Evolutionary conservation across 129 eudicot species (phyloP).

Genomic region (Apium graveolens): DNA sequence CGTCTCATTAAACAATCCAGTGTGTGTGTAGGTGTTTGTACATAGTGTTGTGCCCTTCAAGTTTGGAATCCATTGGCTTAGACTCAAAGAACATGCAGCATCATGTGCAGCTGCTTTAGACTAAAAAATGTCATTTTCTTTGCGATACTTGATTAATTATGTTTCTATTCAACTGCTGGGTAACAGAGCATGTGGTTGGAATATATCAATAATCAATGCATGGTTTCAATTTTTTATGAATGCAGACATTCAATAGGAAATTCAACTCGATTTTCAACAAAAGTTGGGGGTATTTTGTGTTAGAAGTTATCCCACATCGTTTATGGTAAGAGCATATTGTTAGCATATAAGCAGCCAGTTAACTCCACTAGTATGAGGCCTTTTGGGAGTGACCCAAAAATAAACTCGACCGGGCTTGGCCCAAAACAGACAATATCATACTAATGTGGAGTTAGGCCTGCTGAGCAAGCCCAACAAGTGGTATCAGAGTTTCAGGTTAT

Average conservation of each 20-base stretch:
- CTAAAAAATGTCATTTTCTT: not conserved
- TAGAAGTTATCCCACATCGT: no score
- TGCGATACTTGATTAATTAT: not conserved
- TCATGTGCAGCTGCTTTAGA: not conserved
- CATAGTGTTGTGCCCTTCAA: not conserved
- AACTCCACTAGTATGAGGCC: no score
- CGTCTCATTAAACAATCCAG: not conserved
- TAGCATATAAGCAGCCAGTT: no score
- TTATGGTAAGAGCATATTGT: no score
- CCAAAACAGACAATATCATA: no score
- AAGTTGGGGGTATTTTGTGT: not conserved
- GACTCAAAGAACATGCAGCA: constrained; percentile 3
- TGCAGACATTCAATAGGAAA: not conserved
- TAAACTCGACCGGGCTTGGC: no score
- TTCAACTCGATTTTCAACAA: not conserved
- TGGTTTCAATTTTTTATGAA: not conserved
- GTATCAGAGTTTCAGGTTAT: no score
- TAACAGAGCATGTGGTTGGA: not conserved
- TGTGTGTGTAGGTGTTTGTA: not conserved
- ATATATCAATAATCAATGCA: not conserved
- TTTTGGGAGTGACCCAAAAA: no score
- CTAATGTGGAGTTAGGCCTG: no score
- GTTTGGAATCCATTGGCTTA: not conserved
- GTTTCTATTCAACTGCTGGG: not conserved
- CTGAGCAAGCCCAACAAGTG: no score